phyloP scores from a whole-genome alignment of 169 alveolate species.

The Plasmodium billcollinsi region DNA sequence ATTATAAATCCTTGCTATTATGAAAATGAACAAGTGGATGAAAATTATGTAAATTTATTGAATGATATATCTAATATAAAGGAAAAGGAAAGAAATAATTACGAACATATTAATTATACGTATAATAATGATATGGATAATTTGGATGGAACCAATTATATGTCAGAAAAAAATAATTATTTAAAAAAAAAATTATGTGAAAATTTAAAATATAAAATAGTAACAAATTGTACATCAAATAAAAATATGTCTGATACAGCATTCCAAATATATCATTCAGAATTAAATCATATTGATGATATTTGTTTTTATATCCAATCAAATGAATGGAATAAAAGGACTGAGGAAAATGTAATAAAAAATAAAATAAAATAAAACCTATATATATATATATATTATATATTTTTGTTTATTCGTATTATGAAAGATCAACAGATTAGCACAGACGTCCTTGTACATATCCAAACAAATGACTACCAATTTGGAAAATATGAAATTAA shows the following conservation, averaged over 20 bases:
- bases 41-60: conserved; percentile 22
- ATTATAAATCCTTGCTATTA: conserved; percentile 80
- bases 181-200: conserved; percentile 77
- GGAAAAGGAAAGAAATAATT: not conserved
- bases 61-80: not conserved
- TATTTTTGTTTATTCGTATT: not conserved
- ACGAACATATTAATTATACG: not conserved
- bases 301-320: conserved; percentile 87
- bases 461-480: conserved; percentile 75
- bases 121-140: not conserved
- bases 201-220: conserved; percentile 83
- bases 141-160: not conserved
- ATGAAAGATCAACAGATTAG: conserved; percentile 56
- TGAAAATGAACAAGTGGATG: not conserved
- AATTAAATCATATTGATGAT: conserved; percentile 87
- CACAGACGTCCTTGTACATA: conserved; percentile 57
- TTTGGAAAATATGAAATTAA: conserved; percentile 74
- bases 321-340: conserved; percentile 84
- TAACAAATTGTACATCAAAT: conserved; percentile 82
- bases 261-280: conserved; percentile 87
- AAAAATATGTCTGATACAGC: conserved; percentile 86
- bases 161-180: not conserved
- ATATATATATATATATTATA: not conserved
- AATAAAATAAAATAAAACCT: not conserved
- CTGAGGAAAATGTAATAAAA: conserved; percentile 82